Base-by-base conservation (phyloP, 2,329 filamentous ascomycete genomes). In the Colletotrichum karsti region DNA sequence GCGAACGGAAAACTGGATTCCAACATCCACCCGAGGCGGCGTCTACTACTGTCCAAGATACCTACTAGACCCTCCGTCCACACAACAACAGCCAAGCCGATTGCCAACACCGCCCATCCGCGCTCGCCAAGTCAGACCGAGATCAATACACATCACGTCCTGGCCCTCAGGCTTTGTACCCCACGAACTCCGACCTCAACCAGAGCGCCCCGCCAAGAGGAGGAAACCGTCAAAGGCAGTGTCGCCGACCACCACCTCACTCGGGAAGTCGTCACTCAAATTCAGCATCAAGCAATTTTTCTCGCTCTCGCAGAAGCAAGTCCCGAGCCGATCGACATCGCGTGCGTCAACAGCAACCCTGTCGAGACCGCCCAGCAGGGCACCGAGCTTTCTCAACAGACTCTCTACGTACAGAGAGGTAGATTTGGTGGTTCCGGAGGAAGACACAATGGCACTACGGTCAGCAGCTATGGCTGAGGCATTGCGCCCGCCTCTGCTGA, bases 141-240 rank as follows among this genome's bases (percentile, higher is more conserved):
- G 82, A 71, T 76, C 80, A 39, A 82, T 82, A 62, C 80, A 82
- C 74, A 80, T 82, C 59, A 72, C 81, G 68, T 81, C 79, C 28
- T 82, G 79, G 61, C 81, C 81, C 3, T 73, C 80, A 2, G 81
- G 81, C 59, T 82, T 82, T 73, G 76, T 85, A 24, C 84, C 84
- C 18, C 78, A 79, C 65, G 84, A 86, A 64, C 72, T 85, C 48
- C 80, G 82, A 71, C 73, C 76, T 4, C 67, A 65, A 79, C 71
- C 82, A 75, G 66, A 76, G 72, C 53, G 81, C 77, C 71, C 82
- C 77, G 66, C 71, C 8, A 74, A 73, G 63, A 74, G 74, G 44
- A 77, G 74, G 70, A 78, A 71, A 59, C 53, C 64, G 24, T 33
- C 53, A 13, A 57, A 67, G n/a, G 28, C 64, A n/a, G 60, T 54